phyloP scores from a whole-genome alignment of 371 early-diverging fungal genomes.

The Mucor mucedo region DNA sequence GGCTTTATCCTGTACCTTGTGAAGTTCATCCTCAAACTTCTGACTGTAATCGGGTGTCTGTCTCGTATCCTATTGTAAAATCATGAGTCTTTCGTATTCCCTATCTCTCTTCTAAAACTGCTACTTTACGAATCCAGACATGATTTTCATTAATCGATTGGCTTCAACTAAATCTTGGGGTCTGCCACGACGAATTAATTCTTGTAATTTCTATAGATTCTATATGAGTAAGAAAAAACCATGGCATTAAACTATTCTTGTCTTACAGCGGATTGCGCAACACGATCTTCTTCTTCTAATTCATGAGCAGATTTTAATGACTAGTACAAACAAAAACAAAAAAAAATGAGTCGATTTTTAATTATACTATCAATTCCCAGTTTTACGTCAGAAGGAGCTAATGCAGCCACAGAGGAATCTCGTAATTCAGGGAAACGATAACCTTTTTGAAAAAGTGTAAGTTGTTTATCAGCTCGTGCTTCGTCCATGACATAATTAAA shows the following conservation, averaged over 20 bases:
- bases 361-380: not conserved
- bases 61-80: slow-evolving; percentile 67
- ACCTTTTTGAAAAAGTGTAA: slow-evolving; percentile 33
- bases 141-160: slow-evolving; percentile 94
- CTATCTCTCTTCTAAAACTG: not conserved
- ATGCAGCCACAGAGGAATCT: slow-evolving; percentile 62
- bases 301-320: slow-evolving; percentile 88
- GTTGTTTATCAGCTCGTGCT: no score
- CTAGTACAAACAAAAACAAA: slow-evolving; percentile 31
- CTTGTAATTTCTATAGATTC: slow-evolving; percentile 85
- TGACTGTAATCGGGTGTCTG: slow-evolving; percentile 84
- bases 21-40: slow-evolving; percentile 83
- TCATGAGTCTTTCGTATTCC: no score
- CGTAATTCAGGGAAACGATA: slow-evolving; percentile 87
- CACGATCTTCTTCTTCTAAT: slow-evolving; percentile 92
- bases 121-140: slow-evolving; percentile 89
- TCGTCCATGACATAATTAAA: not conserved
- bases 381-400: slow-evolving; percentile 66
- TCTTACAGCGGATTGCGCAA: slow-evolving; percentile 87
- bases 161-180: slow-evolving; percentile 95
- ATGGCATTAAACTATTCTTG: not conserved
- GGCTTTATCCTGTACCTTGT: slow-evolving; percentile 79
- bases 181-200: slow-evolving; percentile 93
- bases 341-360: not conserved
- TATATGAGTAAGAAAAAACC: not conserved